phyloP scores from a whole-genome alignment of 805 yeast genomes.

The Tetrapisispora iriomotensis region DNA sequence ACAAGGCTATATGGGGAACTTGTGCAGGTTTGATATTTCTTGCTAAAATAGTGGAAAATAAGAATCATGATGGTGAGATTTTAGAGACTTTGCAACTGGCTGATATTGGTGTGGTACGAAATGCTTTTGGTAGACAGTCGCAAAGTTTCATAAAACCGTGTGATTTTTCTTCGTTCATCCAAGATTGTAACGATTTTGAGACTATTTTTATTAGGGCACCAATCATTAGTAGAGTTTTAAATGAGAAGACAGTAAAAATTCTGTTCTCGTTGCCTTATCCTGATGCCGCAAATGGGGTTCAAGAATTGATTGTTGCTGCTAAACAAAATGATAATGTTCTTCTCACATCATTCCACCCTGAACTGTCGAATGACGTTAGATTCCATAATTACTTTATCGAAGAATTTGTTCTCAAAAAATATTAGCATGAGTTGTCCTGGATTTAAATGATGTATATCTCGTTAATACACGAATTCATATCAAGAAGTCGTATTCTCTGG shows the following conservation, averaged over 20 bases:
- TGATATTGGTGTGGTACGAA: constrained; percentile 53
- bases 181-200: constrained; percentile 31
- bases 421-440: background rate
- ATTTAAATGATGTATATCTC: constrained; percentile 1
- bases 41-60: constrained; percentile 44
- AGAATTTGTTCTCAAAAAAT: constrained; percentile 36
- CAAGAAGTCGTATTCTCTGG: constrained; percentile 7
- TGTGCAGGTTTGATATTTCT: constrained; percentile 75
- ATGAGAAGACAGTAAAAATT: constrained; percentile 29
- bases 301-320: constrained; percentile 53
- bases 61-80: constrained; percentile 31
- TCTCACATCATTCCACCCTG: constrained; percentile 80
- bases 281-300: constrained; percentile 11
- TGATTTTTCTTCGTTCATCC: constrained; percentile 35
- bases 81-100: constrained; percentile 56
- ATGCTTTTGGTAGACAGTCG: constrained; percentile 71
- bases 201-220: constrained; percentile 70
- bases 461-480: background rate
- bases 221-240: constrained; percentile 36
- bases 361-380: constrained; percentile 45
- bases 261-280: constrained; percentile 30
- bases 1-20: constrained; percentile 70
- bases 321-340: constrained; percentile 48
- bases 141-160: constrained; percentile 49
- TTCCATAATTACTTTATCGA: constrained; percentile 65